Evolutionary conservation across 768 basidiomycete species (phyloP), one percentile per base, ranked within the genome.

Genomic region (Sporobolomyces roseus): DNA sequence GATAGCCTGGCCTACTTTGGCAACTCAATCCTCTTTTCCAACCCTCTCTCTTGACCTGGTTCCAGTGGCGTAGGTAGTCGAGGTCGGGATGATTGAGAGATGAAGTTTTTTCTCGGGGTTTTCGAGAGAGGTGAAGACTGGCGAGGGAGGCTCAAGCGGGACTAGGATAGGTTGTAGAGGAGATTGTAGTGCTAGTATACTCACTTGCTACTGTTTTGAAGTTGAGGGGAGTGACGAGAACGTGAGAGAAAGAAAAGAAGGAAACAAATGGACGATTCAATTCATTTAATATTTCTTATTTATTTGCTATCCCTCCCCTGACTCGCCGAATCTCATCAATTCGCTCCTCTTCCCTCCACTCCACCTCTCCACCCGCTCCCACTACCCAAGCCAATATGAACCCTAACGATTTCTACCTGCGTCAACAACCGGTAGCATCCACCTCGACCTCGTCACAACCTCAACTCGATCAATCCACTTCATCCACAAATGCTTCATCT

Each of bases 321-420:
- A n/a, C n/a, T n/a, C n/a, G n/a, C n/a, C n/a, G n/a, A 45, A 17
- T 33, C 58, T 32, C 45, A 16, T 30, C 13, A 8, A 33, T 14
- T 25, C 54, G 29, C 21, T 10, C 53, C 53, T 4, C 1, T 59
- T 38, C 3, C 49, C 5, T 16, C 38, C 23, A n/a, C 46, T 27
- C 35, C 29, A 13, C 43, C 29, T 27, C 38, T 12, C n/a, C 21
- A 2, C 10, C 23, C 2, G 13, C 13, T 38, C 3, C 49, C 19
- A 3, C 23, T 19, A 41, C 51, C 1, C 54, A 16, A n/a, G 41
- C 10, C 7, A 25, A 59, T 14, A 71, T 71, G 70, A 66, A 71
- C 53, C 70, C 70, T 2, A 51, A 63, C 49, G 70, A 70, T 49
- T 41, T 71, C 1, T 56, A 62, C 45, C 55, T 63, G 13, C 61